These are phyloP conservation scores for Entoloma clypeatum DNA, from an alignment of 1,284 basidiomycete species.

Conservation along the genomic window DNA sequence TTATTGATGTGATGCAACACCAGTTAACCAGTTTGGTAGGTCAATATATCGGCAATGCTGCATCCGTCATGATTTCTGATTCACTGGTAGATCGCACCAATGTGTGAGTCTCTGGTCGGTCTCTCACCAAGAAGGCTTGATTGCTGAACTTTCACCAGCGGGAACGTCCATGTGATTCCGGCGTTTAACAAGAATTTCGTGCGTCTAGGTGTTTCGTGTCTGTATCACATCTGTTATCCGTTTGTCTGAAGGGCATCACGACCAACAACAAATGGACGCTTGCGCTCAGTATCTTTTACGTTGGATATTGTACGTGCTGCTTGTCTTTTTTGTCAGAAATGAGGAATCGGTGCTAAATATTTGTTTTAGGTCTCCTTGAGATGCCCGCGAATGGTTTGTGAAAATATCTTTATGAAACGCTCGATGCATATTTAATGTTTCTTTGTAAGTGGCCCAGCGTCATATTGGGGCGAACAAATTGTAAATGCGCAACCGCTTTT, in stretches of 20 bases:
- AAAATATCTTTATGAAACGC: no score
- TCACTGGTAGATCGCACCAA: constrained; percentile 57
- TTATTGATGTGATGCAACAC: background rate
- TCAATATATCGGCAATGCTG: no score
- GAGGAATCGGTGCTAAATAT: background rate
- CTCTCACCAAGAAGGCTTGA: background rate
- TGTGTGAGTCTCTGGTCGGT: constrained; percentile 33
- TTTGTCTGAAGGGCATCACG: constrained; percentile 42
- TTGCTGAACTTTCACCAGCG: no score
- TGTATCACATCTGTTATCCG: no score
- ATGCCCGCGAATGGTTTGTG: constrained; percentile 50
- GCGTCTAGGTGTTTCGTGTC: constrained; percentile 15
- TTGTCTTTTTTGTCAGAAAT: no score
- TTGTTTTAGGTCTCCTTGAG: constrained; percentile 46
- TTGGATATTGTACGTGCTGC: constrained; percentile 54
- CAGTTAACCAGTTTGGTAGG: no score
- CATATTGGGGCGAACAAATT: constrained; percentile 55
- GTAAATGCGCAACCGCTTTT: constrained; percentile 27
- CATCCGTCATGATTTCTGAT: no score
- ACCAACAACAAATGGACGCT: constrained; percentile 53
- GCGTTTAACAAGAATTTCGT: constrained; percentile 54
- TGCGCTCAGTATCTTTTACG: constrained; percentile 53
- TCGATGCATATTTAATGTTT: no score
- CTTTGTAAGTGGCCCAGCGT: constrained; percentile 47
- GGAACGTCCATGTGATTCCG: constrained; percentile 49